Conservation (phyloP, 148 eudicot genomes). For the Spergularia bocconei region DNA sequence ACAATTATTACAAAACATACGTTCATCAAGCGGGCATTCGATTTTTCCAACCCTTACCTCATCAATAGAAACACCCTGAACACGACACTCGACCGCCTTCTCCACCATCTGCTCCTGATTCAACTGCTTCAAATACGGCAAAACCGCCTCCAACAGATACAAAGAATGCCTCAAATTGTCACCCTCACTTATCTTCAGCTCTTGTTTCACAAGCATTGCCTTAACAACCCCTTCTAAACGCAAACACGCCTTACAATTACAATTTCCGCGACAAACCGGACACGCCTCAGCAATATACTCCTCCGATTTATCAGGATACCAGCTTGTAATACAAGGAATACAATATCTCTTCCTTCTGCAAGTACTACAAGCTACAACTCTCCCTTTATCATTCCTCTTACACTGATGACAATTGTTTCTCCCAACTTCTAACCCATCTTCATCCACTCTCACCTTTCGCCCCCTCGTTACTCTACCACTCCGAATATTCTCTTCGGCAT, state of each 20-base stretch:
- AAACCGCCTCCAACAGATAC: slow-evolving; percentile 43
- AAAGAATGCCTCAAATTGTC: slow-evolving; percentile 40
- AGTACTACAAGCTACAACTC: slow-evolving; percentile 44
- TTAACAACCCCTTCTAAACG: slow-evolving; percentile 42
- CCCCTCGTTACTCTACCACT: slow-evolving; percentile 9
- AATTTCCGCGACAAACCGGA: slow-evolving; percentile 59
- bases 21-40: slow-evolving; percentile 43
- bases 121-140: slow-evolving; percentile 52
- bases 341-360: slow-evolving; percentile 54
- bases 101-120: slow-evolving; percentile 53
- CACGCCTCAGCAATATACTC: slow-evolving; percentile 50
- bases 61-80: slow-evolving; percentile 35
- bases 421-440: slow-evolving; percentile 16
- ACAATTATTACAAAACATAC: slow-evolving; percentile 56
- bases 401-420: slow-evolving; percentile 66
- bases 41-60: slow-evolving; percentile 28
- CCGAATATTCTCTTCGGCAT: slow-evolving; percentile 20
- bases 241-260: slow-evolving; percentile 69
- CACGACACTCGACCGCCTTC: slow-evolving; percentile 50
- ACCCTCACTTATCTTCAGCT: slow-evolving; percentile 31
- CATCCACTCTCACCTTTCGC: slow-evolving; percentile 11
- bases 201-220: slow-evolving; percentile 23
- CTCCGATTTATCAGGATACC: slow-evolving; percentile 56
- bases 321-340: slow-evolving; percentile 47
- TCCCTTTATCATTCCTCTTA: slow-evolving; percentile 71